These are phyloP conservation scores for Cyberlindnera maritima DNA, from an alignment of 805 yeast species.

Conservation along the genomic window DNA sequence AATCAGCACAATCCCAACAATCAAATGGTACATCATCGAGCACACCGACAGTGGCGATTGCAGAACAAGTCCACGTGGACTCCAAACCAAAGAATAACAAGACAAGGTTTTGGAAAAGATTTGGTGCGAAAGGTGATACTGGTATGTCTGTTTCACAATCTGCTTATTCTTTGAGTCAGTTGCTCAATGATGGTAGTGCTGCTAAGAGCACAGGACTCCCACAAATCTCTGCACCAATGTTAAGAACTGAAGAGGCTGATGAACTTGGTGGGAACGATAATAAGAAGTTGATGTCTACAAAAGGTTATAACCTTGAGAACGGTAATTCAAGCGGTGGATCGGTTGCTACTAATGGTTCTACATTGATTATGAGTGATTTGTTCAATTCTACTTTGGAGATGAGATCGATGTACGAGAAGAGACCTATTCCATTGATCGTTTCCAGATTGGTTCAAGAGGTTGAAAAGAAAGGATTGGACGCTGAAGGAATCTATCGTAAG, in stretches of 20 bases:
- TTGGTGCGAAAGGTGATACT: slow-evolving; percentile 18
- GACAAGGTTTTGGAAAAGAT: slow-evolving; percentile 33
- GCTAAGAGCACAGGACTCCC: slow-evolving; percentile 22
- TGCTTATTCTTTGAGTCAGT: slow-evolving; percentile 16
- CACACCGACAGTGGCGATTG: slow-evolving; percentile 10
- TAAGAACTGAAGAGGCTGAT: slow-evolving; percentile 32
- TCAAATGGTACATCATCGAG: neutral
- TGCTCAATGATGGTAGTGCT: slow-evolving; percentile 19
- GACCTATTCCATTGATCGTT: slow-evolving; percentile 66
- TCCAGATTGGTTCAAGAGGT: slow-evolving; percentile 72
- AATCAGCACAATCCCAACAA: slow-evolving; percentile 1
- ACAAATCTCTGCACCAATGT: slow-evolving; percentile 35
- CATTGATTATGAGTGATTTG: slow-evolving; percentile 24
- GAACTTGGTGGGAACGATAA: slow-evolving; percentile 35
- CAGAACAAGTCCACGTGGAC: slow-evolving; percentile 13
- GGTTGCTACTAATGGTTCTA: slow-evolving; percentile 1
- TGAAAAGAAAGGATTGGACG: slow-evolving; percentile 68
- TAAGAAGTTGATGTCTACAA: slow-evolving; percentile 30
- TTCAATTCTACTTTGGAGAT: slow-evolving; percentile 52
- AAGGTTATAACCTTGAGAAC: slow-evolving; percentile 12
- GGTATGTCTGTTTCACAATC: slow-evolving; percentile 22
- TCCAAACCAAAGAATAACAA: slow-evolving; percentile 24
- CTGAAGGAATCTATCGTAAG: slow-evolving; percentile 88
- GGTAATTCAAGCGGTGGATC: slow-evolving; percentile 9
- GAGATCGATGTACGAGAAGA: slow-evolving; percentile 60